These are phyloP conservation scores for Sphaerulina musiva DNA, from an alignment of 2,329 filamentous ascomycete species.

Conservation along the genomic window DNA sequence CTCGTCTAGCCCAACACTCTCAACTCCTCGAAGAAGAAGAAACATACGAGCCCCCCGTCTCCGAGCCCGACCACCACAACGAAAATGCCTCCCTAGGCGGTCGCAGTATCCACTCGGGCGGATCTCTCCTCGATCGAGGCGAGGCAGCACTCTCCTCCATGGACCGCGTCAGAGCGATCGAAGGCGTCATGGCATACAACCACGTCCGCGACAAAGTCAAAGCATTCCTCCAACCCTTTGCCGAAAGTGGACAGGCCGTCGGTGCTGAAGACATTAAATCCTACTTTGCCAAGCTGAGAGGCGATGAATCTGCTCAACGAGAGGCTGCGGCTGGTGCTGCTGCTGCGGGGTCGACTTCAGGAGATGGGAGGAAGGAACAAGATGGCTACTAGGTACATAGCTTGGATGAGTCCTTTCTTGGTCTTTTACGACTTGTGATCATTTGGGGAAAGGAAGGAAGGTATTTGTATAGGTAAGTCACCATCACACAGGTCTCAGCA, in stretches of 20 bases:
- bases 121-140: constrained; percentile 80
- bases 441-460: no score
- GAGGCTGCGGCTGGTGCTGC: constrained; percentile 29
- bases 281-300: constrained; percentile 89
- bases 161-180: constrained; percentile 82
- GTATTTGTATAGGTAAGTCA: no score
- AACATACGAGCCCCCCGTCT: constrained; percentile 84
- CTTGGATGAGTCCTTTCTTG: neutral
- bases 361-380: constrained; percentile 34
- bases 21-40: constrained; percentile 93
- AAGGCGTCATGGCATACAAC: constrained; percentile 98
- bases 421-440: no score
- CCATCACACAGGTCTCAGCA: no score
- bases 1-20: constrained; percentile 60
- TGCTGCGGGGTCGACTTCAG: constrained; percentile 18
- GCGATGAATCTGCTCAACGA: constrained; percentile 59
- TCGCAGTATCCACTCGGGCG: constrained; percentile 56
- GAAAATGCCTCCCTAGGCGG: constrained; percentile 41
- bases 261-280: constrained; percentile 92
- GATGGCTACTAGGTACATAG: constrained; percentile 33
- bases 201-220: constrained; percentile 94
- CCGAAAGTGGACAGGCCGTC: constrained; percentile 80
- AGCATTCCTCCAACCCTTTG: constrained; percentile 87
- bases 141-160: constrained; percentile 88
- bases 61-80: constrained; percentile 51